Percentiles rank a stretch among this genome's conserved stretches.
Conservation (phyloP, 768 basidiomycete species). For the Tulasnella sp. region DNA sequence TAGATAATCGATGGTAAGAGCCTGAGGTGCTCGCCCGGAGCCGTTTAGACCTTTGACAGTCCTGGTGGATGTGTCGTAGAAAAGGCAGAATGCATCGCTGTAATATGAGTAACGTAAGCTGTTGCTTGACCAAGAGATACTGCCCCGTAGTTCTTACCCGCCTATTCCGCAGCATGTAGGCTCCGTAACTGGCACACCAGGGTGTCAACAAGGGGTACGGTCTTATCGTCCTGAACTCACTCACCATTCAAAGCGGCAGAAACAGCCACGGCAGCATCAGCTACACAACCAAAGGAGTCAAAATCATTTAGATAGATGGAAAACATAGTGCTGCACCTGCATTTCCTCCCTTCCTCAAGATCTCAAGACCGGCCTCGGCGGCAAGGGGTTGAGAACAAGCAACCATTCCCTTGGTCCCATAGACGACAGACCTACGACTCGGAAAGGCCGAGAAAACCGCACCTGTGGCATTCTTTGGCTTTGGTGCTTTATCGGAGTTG, state of each 20-base stretch:
- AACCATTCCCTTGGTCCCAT: slow-evolving; percentile 77
- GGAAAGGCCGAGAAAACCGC: not conserved
- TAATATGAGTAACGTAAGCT: not conserved
- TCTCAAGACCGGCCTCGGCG: slow-evolving; percentile 81
- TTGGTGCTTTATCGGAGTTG: no score
- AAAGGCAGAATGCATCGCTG: slow-evolving; percentile 86
- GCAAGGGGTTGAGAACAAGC: slow-evolving; percentile 86
- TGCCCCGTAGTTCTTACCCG: slow-evolving; percentile 39
- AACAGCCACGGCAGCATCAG: slow-evolving; percentile 88
- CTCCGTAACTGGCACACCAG: slow-evolving; percentile 12
- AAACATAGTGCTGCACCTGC: slow-evolving; percentile 51
- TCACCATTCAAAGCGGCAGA: slow-evolving; percentile 72
- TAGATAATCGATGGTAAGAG: slow-evolving; percentile 60
- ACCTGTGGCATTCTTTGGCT: no score
- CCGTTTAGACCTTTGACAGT: slow-evolving; percentile 83
- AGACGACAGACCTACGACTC: slow-evolving; percentile 54
- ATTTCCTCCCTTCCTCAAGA: slow-evolving; percentile 87
- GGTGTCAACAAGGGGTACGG: not conserved
- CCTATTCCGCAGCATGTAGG: slow-evolving; percentile 82
- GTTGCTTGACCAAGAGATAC: slow-evolving; percentile 17
- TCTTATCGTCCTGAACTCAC: not conserved
- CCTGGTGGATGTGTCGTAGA: slow-evolving; percentile 74
- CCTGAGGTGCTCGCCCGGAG: slow-evolving; percentile 75
- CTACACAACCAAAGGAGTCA: slow-evolving; percentile 30
- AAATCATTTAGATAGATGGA: not conserved